Percentiles rank a stretch among this genome's conserved stretches.
phyloP scores from a whole-genome alignment of 495 filamentous ascomycete species.

The Hyaloscypha finlandica region DNA sequence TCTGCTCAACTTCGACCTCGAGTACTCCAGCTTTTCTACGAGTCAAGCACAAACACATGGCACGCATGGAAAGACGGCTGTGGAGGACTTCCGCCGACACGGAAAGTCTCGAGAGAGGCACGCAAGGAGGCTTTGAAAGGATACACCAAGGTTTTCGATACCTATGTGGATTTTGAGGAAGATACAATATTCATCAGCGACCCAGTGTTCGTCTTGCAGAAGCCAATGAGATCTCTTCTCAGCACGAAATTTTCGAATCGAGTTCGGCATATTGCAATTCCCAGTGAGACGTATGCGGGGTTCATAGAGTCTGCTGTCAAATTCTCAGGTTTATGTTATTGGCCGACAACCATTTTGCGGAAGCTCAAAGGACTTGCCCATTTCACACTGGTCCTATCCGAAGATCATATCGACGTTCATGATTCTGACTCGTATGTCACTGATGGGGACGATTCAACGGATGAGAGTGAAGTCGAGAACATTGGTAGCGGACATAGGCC shows the following conservation, averaged over 20 bases:
- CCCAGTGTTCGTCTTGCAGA: constrained; percentile 10
- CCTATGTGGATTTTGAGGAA: constrained; percentile 14
- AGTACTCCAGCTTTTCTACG: constrained; percentile 16
- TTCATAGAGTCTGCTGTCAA: neutral
- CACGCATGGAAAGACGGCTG: constrained; percentile 16
- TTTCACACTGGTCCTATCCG: neutral
- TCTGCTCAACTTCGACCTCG: constrained; percentile 5
- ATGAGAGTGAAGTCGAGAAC: neutral
- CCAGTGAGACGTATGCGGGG: neutral
- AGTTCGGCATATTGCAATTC: neutral
- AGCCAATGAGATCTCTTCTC: neutral
- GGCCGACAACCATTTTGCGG: neutral
- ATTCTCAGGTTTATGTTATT: neutral
- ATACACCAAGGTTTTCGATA: constrained; percentile 12
- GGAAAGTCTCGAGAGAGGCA: constrained; percentile 15
- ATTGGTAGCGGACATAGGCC: neutral
- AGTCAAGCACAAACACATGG: constrained; percentile 8
- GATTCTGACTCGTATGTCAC: neutral
- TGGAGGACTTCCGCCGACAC: constrained; percentile 8
- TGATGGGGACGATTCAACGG: neutral
- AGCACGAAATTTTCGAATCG: neutral
- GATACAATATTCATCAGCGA: constrained; percentile 23
- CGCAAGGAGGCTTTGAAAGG: constrained; percentile 12
- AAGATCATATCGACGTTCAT: neutral
- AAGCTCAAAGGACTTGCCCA: neutral